Percentiles rank a stretch among this genome's conserved stretches.
Conservation (phyloP, 768 basidiomycete genomes). For the Suillus alpinus region DNA sequence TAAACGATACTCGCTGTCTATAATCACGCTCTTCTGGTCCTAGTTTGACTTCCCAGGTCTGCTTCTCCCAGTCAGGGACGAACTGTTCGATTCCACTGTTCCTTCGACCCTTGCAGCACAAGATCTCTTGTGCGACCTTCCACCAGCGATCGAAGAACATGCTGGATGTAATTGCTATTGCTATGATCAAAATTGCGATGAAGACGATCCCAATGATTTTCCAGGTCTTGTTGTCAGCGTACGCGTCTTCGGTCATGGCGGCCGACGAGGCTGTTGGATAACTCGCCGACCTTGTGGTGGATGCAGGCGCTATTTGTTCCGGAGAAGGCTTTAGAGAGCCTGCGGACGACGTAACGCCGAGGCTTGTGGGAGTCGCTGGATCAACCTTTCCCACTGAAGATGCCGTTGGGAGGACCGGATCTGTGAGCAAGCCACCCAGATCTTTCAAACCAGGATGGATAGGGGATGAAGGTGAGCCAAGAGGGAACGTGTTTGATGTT, state of each 20-base stretch:
- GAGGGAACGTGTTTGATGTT: background rate
- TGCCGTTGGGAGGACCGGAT: background rate
- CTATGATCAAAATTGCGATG: constrained; percentile 59
- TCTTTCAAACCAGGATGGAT: background rate
- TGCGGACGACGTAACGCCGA: constrained; percentile 1
- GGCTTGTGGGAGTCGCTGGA: background rate
- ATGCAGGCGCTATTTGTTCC: background rate
- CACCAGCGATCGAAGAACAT: constrained; percentile 75
- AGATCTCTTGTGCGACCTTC: constrained; percentile 52
- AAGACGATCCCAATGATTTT: constrained; percentile 68
- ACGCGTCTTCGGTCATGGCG: constrained; percentile 13
- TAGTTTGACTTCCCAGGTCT: constrained; percentile 53
- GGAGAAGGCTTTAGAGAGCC: background rate
- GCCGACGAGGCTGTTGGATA: constrained; percentile 7
- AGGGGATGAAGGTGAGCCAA: background rate
- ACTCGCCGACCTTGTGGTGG: constrained; percentile 2
- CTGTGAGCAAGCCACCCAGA: background rate
- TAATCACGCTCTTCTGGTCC: constrained; percentile 1
- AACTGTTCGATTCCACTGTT: constrained; percentile 46
- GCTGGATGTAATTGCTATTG: constrained; percentile 49
- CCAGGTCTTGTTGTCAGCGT: constrained; percentile 53
- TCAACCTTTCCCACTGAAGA: background rate
- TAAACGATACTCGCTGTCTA: constrained; percentile 4
- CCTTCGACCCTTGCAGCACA: constrained; percentile 37
- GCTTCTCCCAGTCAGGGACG: constrained; percentile 62